These are phyloP conservation scores for Vaccinium vitisidaea DNA, from an alignment of 148 eudicot species.

Conservation along the genomic window DNA sequence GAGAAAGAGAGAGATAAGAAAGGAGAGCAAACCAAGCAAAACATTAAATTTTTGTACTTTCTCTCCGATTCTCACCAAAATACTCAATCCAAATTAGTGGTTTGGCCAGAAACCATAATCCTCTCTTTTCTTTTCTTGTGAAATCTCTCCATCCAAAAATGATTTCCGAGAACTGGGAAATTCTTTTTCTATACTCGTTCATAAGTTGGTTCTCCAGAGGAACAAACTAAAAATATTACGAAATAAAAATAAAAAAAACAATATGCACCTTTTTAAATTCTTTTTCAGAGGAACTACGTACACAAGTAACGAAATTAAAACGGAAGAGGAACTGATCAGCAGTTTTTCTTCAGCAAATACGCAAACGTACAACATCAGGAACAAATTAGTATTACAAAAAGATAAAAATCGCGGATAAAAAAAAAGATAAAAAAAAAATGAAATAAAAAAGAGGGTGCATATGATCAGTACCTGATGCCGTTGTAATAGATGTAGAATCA, in stretches of 20 bases:
- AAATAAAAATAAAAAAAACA: neutral
- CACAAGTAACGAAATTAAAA: neutral
- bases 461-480: neutral
- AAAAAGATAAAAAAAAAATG: neutral
- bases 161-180: too few relatives aligned
- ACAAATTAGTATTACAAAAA: neutral
- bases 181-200: too few relatives aligned
- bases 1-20: too few relatives aligned
- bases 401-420: neutral
- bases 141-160: too few relatives aligned
- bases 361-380: neutral
- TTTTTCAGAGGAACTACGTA: neutral
- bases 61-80: too few relatives aligned
- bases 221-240: too few relatives aligned
- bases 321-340: neutral
- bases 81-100: too few relatives aligned
- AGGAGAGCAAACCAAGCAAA: too few relatives aligned
- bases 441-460: neutral
- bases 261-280: neutral
- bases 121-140: too few relatives aligned
- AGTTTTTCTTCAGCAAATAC: neutral
- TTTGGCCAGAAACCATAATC: too few relatives aligned
- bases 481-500: neutral
- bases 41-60: too few relatives aligned
- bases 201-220: too few relatives aligned